Evolutionary conservation across 1,284 basidiomycete genomes (phyloP).

Genomic region (Pterula multifida): DNA sequence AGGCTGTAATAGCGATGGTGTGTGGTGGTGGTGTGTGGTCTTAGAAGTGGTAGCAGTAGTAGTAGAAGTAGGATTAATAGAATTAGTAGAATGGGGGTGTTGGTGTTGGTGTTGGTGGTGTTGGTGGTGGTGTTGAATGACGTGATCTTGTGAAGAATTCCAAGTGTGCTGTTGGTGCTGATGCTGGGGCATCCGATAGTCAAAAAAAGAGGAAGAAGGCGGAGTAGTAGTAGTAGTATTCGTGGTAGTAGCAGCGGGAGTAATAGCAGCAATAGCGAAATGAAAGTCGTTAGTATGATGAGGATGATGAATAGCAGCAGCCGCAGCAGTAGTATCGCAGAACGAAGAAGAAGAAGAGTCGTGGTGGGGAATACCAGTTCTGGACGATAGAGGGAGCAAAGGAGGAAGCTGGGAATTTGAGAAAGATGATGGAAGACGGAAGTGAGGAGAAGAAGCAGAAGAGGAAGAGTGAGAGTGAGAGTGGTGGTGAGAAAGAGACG

Average conservation of each 20-base stretch:
- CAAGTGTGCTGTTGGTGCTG: no score
- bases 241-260: no score
- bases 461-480: constrained; percentile 18
- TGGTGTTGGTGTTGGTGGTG: no score
- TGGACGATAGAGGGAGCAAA: no score
- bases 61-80: neutral
- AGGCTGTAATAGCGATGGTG: constrained; percentile 12
- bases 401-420: neutral
- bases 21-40: neutral
- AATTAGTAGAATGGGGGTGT: neutral
- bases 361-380: no score
- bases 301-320: neutral
- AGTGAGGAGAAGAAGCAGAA: constrained; percentile 2
- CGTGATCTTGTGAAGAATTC: neutral
- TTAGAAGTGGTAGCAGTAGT: neutral
- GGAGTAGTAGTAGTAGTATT: neutral
- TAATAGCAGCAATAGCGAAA: no score
- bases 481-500: constrained; percentile 5
- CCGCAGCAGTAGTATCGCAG: no score
- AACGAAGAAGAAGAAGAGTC: no score
- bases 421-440: constrained; percentile 3
- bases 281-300: no score
- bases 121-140: neutral
- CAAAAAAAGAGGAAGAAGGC: neutral
- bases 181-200: neutral